Evolutionary conservation across 2,329 filamentous ascomycete genomes (phyloP), one percentile per base, ranked within the genome.

Genomic region (Monosporascus sp.): DNA sequence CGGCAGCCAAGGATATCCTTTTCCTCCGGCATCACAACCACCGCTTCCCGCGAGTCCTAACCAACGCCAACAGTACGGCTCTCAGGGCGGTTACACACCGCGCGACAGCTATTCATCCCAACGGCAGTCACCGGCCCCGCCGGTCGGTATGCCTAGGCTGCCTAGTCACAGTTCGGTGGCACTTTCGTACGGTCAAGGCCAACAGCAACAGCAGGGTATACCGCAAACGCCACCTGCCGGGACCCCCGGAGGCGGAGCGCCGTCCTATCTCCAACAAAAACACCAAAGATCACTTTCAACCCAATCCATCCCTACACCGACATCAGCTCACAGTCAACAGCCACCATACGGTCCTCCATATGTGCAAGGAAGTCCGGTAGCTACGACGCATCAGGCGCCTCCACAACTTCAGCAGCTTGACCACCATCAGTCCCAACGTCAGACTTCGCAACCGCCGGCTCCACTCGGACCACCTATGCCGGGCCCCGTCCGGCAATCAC

Each of bases 301-400:
- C 6, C 79, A 84, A 51, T 84, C 82, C 14, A 78, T 76, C 25
- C 72, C 80, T 11, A 85, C 83, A 37, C 82, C 82, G n/a, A 83
- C 80, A 6, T 84, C 82, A 39, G 78, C 81, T 17, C 81, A 84
- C 47, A 80, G 78, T 62, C 81, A 84, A 65, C 78, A 78, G 46
- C 74, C 60, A 31, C 54, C 75, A 8, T 81, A 77, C 59, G 76
- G 76, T 14, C 67, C 71, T 51, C 72, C 77, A 27, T 81, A 78
- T 57, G 67, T 65, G 24, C 79, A 81, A 55, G 75, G 74, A 39
- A 85, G 82, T 60, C 82, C 82, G 47, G 67, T 78, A 44, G 66
- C 72, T 42, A 65, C 74, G 36, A 66, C 74, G 36, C 77, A 76
- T 53, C 71, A 71, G 49, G 73, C 69, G 42, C 70, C 72, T 4